Percentiles rank a stretch among this genome's conserved stretches.
These are phyloP conservation scores for Gossypium longicalyx DNA, from an alignment of 345 rosid genomes.

Conservation along the genomic window DNA sequence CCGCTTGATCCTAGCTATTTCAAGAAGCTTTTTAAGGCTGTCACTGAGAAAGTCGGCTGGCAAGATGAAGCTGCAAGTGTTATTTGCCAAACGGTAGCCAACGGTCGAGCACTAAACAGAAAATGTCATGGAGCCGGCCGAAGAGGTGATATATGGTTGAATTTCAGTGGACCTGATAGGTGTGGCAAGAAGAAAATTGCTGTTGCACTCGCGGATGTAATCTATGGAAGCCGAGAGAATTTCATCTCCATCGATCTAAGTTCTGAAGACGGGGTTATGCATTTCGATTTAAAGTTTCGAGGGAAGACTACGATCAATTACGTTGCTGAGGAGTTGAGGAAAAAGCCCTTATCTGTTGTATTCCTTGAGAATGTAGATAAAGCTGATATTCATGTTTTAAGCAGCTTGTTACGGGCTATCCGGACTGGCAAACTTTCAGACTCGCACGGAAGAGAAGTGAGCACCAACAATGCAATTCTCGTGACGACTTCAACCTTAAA, in stretches of 20 bases:
- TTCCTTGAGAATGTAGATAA: conserved; percentile 71
- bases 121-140: conserved; percentile 17
- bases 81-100: conserved; percentile 36
- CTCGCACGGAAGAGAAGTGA: conserved; percentile 61
- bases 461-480: conserved; percentile 48
- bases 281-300: conserved; percentile 34
- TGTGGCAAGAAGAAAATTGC: conserved; percentile 54
- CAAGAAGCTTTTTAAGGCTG: conserved; percentile 48
- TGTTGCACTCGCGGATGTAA: conserved; percentile 49
- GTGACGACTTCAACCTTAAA: conserved; percentile 42
- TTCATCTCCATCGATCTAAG: conserved; percentile 53
- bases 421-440: conserved; percentile 56
- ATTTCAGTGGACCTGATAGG: conserved; percentile 55
- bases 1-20: conserved; percentile 29
- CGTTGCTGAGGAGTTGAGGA: conserved; percentile 52
- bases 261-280: conserved; percentile 20
- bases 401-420: conserved; percentile 47
- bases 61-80: conserved; percentile 59
- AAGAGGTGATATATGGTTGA: conserved; percentile 64
- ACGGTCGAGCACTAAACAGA: conserved; percentile 22
- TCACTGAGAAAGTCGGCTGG: conserved; percentile 46
- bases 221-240: conserved; percentile 45
- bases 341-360: conserved; percentile 53
- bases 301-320: conserved; percentile 68
- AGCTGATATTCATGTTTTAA: conserved; percentile 52